Evolutionary conservation across 805 yeast species (phyloP).

Genomic region (Candida golubevii): DNA sequence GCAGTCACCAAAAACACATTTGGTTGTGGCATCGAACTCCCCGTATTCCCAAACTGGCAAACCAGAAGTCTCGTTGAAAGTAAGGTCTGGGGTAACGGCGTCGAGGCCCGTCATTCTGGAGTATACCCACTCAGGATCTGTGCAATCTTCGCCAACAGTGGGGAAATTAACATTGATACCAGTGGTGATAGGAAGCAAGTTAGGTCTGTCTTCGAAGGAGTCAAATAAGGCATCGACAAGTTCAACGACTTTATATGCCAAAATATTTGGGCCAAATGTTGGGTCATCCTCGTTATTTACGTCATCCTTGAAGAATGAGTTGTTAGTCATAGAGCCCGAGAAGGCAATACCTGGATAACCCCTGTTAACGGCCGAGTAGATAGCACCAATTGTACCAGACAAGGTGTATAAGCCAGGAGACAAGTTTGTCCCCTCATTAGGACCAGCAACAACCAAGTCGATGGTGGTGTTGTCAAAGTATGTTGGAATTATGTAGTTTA

Average conservation of each 20-base stretch:
- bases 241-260: constrained; percentile 23
- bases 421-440: constrained; percentile 29
- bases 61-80: constrained; percentile 39
- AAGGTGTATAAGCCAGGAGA: constrained; percentile 26
- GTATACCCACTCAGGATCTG: constrained; percentile 38
- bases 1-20: constrained; percentile 24
- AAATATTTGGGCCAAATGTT: constrained; percentile 23
- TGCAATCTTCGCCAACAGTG: constrained; percentile 28
- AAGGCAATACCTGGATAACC: constrained; percentile 26
- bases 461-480: constrained; percentile 19
- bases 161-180: constrained; percentile 28
- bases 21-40: constrained; percentile 34
- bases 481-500: constrained; percentile 22
- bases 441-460: constrained; percentile 26
- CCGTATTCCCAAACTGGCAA: constrained; percentile 15
- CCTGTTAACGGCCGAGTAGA: constrained; percentile 23
- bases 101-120: constrained; percentile 45
- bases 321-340: constrained; percentile 24
- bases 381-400: constrained; percentile 26
- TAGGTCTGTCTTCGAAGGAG: constrained; percentile 13
- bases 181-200: constrained; percentile 19
- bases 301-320: constrained; percentile 25
- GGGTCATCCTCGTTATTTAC: constrained; percentile 16
- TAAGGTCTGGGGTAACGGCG: constrained; percentile 27
- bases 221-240: constrained; percentile 19